phyloP scores from a whole-genome alignment of 1,284 basidiomycete genomes.

The Leccinum pachyderme region DNA sequence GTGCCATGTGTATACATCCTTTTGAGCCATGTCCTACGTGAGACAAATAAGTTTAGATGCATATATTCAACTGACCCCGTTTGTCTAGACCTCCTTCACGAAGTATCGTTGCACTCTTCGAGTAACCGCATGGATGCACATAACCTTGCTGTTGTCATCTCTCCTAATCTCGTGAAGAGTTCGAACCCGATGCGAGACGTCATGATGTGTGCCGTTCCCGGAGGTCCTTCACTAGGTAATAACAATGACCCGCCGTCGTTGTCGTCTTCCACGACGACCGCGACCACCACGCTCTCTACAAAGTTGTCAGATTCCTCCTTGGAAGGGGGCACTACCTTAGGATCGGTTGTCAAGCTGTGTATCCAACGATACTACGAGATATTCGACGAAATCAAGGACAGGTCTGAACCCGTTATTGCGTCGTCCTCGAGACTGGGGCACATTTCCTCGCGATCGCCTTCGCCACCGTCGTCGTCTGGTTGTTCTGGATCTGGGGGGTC shows the following conservation, averaged over 20 bases:
- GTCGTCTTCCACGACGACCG: slow-evolving; percentile 23
- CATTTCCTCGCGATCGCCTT: slow-evolving; percentile 26
- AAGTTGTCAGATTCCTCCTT: slow-evolving; percentile 24
- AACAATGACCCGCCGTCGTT: slow-evolving; percentile 11
- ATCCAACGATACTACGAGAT: slow-evolving; percentile 83
- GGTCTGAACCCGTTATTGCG: slow-evolving; percentile 52
- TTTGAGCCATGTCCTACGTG: slow-evolving; percentile 69
- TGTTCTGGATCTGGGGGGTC: slow-evolving; percentile 24
- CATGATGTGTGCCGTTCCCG: slow-evolving; percentile 65
- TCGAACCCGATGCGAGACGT: slow-evolving; percentile 68
- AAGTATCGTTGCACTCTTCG: slow-evolving; percentile 63
- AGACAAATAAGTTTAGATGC: slow-evolving; percentile 33
- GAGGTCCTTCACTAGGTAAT: slow-evolving; percentile 33
- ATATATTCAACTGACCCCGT: slow-evolving; percentile 12
- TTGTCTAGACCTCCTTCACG: slow-evolving; percentile 69
- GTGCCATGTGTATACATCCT: slow-evolving; percentile 72
- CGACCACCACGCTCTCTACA: slow-evolving; percentile 17
- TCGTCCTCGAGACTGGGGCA: background rate
- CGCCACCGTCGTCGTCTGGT: slow-evolving; percentile 14
- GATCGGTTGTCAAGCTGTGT: slow-evolving; percentile 70
- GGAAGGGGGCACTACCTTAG: slow-evolving; percentile 62
- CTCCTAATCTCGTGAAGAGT: slow-evolving; percentile 74
- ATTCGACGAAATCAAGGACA: slow-evolving; percentile 74
- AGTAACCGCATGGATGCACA: slow-evolving; percentile 80
- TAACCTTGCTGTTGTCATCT: slow-evolving; percentile 77